Percentiles rank a stretch among this genome's conserved stretches.
Evolutionary conservation across 257 asterid species (phyloP).

Genomic region (Penstemon barbatus): DNA sequence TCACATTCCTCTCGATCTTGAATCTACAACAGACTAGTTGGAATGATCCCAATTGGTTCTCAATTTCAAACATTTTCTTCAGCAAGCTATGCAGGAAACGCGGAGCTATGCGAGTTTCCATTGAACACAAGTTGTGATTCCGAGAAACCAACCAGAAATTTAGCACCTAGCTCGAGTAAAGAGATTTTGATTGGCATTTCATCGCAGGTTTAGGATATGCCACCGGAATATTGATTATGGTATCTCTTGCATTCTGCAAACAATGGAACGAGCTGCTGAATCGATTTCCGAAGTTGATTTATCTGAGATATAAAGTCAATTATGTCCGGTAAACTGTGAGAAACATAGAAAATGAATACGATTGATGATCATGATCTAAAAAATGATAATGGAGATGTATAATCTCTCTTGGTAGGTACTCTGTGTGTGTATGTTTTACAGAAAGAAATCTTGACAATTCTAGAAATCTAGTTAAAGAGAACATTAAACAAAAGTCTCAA

Average conservation of each 20-base stretch:
- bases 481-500: no score
- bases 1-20: constrained; percentile 49
- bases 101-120: constrained; percentile 41
- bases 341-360: no score
- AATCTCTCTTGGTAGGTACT: no score
- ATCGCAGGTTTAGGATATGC: constrained; percentile 40
- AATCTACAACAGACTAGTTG: constrained; percentile 40
- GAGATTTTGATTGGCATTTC: constrained; percentile 38
- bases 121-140: constrained; percentile 26
- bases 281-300: constrained; percentile 24
- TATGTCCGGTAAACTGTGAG: constrained; percentile 30
- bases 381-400: no score
- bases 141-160: background rate
- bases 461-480: no score
- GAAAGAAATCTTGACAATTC: no score
- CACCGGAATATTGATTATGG: constrained; percentile 36
- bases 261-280: constrained; percentile 27
- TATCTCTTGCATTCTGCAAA: constrained; percentile 33
- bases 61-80: constrained; percentile 44
- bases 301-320: constrained; percentile 38
- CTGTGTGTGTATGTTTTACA: no score
- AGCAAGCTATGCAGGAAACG: constrained; percentile 40
- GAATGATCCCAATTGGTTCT: constrained; percentile 37
- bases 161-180: background rate
- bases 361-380: no score